Evolutionary conservation across 2,329 filamentous ascomycete species (phyloP).

Genomic region (Epichloe elymi): DNA sequence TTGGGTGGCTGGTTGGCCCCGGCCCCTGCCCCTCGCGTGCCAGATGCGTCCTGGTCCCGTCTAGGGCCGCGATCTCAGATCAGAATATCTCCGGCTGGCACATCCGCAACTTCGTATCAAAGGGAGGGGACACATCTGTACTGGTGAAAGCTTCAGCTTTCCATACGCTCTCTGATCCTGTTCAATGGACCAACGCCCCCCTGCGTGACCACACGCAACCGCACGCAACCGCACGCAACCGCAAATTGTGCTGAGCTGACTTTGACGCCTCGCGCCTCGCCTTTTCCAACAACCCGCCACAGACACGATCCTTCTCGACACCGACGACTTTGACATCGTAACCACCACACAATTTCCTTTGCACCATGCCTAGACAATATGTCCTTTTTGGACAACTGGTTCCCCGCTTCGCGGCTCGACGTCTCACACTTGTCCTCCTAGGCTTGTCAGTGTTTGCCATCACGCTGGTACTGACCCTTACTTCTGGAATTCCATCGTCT

Average conservation of each 20-base stretch:
- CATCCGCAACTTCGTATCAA: neutral
- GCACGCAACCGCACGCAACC: neutral
- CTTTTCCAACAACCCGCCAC: neutral
- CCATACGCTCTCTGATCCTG: neutral
- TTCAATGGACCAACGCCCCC: neutral
- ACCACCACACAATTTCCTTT: neutral
- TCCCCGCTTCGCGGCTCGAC: conserved; percentile 37
- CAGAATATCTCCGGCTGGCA: neutral
- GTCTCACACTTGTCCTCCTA: conserved; percentile 37
- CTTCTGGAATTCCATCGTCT: conserved; percentile 32
- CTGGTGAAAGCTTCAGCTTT: neutral
- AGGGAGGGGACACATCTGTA: neutral
- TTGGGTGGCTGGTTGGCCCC: no score
- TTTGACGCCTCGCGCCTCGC: neutral
- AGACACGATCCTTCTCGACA: neutral
- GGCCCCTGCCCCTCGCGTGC: no score
- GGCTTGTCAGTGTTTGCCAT: conserved; percentile 39
- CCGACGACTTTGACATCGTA: neutral
- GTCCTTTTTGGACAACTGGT: conserved; percentile 33
- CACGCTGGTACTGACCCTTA: conserved; percentile 39
- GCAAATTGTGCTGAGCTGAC: neutral
- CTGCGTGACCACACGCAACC: neutral
- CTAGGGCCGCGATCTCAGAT: no score
- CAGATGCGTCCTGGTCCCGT: no score
- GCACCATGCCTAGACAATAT: conserved; percentile 18